These are phyloP conservation scores for Ustilago loliicola DNA, from an alignment of 1,284 basidiomycete species.

Conservation along the genomic window DNA sequence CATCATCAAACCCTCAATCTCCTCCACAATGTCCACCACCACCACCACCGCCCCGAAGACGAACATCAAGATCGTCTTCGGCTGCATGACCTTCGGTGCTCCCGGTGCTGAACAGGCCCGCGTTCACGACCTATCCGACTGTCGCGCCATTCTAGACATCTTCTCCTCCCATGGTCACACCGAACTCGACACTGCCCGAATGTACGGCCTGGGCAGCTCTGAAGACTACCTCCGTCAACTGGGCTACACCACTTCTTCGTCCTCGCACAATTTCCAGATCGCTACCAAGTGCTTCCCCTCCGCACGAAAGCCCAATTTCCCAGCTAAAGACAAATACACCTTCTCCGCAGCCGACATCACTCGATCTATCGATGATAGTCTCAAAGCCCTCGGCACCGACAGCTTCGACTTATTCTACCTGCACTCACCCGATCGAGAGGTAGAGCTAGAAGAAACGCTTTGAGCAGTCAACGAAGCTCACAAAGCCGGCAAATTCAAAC, in stretches of 20 bases:
- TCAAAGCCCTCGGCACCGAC: conserved; percentile 70
- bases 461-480: conserved; percentile 74
- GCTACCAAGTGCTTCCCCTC: conserved; percentile 71
- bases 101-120: conserved; percentile 73
- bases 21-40: conserved; percentile 13
- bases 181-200: conserved; percentile 75
- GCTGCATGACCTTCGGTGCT: conserved; percentile 73
- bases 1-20: background rate
- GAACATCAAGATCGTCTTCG: conserved; percentile 66
- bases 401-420: conserved; percentile 75
- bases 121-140: conserved; percentile 74
- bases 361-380: conserved; percentile 56
- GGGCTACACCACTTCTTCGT: conserved; percentile 23
- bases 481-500: conserved; percentile 74
- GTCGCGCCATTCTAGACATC: conserved; percentile 75
- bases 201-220: conserved; percentile 70
- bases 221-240: conserved; percentile 54
- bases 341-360: conserved; percentile 72
- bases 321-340: conserved; percentile 40
- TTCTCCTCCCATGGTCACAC: conserved; percentile 76
- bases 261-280: conserved; percentile 44
- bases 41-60: conserved; percentile 73
- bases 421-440: conserved; percentile 75
- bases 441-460: conserved; percentile 73
- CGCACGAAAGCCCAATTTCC: conserved; percentile 35